Conservation (phyloP, 495 filamentous ascomycete species). For the Xylaria bambusicola region DNA sequence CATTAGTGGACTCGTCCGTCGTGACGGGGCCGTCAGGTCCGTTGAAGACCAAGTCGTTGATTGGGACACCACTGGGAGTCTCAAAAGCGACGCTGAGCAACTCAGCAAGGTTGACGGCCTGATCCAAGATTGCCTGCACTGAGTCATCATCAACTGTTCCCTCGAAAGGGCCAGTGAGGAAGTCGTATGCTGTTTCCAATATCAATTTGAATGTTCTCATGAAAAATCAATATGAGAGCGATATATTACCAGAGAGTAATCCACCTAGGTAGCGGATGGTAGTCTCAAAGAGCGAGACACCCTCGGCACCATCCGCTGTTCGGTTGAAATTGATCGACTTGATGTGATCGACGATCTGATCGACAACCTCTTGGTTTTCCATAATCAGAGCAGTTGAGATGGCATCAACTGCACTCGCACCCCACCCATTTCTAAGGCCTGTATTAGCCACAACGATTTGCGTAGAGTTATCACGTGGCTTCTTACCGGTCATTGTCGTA, state of each 20-base stretch:
- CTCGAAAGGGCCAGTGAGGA: conserved; percentile 71
- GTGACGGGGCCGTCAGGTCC: conserved; percentile 44
- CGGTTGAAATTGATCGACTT: conserved; percentile 66
- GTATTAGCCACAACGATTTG: conserved; percentile 11
- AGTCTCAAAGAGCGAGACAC: conserved; percentile 83
- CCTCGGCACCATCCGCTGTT: conserved; percentile 43
- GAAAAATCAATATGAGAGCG: not conserved
- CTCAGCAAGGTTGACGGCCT: conserved; percentile 71
- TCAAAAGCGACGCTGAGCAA: conserved; percentile 76
- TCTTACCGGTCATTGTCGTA: conserved; percentile 69
- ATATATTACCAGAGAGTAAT: conserved; percentile 60
- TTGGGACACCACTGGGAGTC: conserved; percentile 73
- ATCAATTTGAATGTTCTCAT: not conserved
- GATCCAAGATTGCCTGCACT: conserved; percentile 60
- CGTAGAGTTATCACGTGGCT: not conserved
- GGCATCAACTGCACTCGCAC: conserved; percentile 81
- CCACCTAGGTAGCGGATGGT: conserved; percentile 87
- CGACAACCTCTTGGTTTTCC: conserved; percentile 65
- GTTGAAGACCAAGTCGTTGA: conserved; percentile 68
- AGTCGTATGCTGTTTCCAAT: conserved; percentile 65
- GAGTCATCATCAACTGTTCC: conserved; percentile 44
- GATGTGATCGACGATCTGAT: conserved; percentile 69
- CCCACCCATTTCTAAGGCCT: conserved; percentile 74
- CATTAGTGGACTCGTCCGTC: conserved; percentile 57
- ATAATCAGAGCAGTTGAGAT: conserved; percentile 80